Evolutionary conservation across 2,329 filamentous ascomycete species (phyloP), one percentile per base, ranked within the genome.

Genomic region (Mollisiaceae sp.): DNA sequence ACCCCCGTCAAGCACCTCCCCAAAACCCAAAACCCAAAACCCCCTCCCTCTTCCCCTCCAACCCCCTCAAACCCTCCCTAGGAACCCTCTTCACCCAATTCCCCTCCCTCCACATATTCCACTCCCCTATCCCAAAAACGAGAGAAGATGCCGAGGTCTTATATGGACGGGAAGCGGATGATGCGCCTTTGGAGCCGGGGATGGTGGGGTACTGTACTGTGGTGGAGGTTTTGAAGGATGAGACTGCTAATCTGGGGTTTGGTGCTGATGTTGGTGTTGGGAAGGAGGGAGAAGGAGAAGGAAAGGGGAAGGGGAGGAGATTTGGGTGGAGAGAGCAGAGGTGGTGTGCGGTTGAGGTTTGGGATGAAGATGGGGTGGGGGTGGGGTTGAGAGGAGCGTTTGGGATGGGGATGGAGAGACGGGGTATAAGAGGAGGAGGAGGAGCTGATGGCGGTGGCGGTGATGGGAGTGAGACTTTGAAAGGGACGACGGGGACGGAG

Each of bases 71-170:
- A 62, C 74, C 74, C 8, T 67, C 72, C 0, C 59, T 86, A 62
- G 86, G 86, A 5, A 77, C 81, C 15, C 79, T 84, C 4, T 89
- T 89, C 67, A 71, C 81, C 6, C 82, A 85, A 74, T 78, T 88
- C 50, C 76, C 86, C 0, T 82, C 86, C 55, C 60, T 88, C 20
- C 85, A 88, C 66, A 68, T 89, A 5, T 76, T 89, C 2, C 81
- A 82, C 65, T 82, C 81, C 4, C 72, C 72, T 2, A 66, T 85
- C 0, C 82, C 84, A 27, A 77, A 78, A 50, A 74, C 72, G 4
- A 74, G 72, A 18, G 73, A 60, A 1, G 83, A 84, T 58, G 81
- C 78, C 1, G 81, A 81, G 68, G 66, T 67, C 20, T 18, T 76
- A 1, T 76, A 75, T 39, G 69, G 69, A 18, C 22, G 63, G 11